Evolutionary conservation across 2,329 filamentous ascomycete species (phyloP).

Genomic region (Epichloe gansuensis): DNA sequence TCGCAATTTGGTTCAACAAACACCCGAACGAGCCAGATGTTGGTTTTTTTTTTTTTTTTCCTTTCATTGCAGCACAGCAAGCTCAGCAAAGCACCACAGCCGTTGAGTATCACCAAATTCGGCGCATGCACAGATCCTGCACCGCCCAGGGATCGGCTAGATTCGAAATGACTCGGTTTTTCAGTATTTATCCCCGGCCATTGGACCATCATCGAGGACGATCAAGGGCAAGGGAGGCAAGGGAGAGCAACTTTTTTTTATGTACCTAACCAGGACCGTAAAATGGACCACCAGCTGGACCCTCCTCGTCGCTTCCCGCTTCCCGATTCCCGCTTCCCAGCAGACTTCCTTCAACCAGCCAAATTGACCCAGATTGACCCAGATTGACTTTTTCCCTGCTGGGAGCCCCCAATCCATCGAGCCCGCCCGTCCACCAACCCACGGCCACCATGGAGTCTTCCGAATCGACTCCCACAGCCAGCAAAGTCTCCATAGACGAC

Average conservation of each 20-base stretch:
- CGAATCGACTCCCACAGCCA: not conserved
- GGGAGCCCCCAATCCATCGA: not conserved
- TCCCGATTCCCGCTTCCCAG: not conserved
- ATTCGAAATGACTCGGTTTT: not conserved
- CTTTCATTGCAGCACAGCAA: not conserved
- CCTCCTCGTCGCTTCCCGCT: not conserved
- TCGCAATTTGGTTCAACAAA: not conserved
- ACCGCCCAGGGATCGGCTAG: not conserved
- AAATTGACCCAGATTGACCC: not conserved
- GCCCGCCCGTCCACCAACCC: not conserved
- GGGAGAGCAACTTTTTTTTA: not conserved
- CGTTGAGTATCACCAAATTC: not conserved
- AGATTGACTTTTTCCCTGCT: conserved; percentile 1
- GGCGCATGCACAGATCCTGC: not conserved
- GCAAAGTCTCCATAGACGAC: conserved; percentile 3
- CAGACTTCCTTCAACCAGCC: not conserved
- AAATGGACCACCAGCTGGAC: not conserved
- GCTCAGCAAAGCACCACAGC: not conserved
- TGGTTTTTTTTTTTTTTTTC: too few relatives aligned
- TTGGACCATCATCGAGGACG: not conserved
- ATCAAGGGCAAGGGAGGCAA: not conserved
- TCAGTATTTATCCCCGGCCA: not conserved
- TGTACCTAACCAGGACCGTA: not conserved
- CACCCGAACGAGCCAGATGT: not conserved
- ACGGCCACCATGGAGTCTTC: conserved; percentile 4